phyloP scores from a whole-genome alignment of 2,329 filamentous ascomycete species.

The Bretziella fagacearum region DNA sequence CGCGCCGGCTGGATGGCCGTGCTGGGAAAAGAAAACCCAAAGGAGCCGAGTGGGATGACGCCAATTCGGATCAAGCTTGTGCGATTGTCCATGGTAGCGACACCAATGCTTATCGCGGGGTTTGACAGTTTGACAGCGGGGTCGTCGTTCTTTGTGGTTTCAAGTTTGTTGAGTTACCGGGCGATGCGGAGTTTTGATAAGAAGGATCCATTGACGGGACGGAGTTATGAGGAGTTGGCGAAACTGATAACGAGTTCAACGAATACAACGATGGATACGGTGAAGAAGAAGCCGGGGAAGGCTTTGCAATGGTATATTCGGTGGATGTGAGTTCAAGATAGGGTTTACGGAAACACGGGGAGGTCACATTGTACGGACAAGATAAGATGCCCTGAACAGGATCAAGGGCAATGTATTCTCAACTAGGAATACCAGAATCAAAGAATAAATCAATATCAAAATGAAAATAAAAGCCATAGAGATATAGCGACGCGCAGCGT shows the following conservation, averaged over 20 bases:
- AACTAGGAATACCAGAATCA: no score
- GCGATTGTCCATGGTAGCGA: slow-evolving; percentile 9
- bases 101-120: slow-evolving; percentile 8
- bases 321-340: background rate
- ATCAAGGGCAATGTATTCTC: background rate
- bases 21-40: slow-evolving; percentile 8
- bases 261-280: background rate
- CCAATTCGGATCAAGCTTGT: slow-evolving; percentile 1
- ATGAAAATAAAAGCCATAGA: slow-evolving; percentile 16
- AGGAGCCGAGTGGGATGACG: slow-evolving; percentile 15
- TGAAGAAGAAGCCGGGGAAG: slow-evolving; percentile 5
- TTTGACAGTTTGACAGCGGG: slow-evolving; percentile 13
- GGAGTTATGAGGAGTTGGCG: slow-evolving; percentile 1
- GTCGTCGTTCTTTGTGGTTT: slow-evolving; percentile 12
- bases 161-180: slow-evolving; percentile 8
- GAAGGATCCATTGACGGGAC: slow-evolving; percentile 9
- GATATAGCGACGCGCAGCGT: slow-evolving; percentile 16
- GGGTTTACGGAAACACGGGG: background rate
- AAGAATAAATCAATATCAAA: slow-evolving; percentile 6
- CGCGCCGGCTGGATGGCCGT: slow-evolving; percentile 11
- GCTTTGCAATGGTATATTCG: no score
- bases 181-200: slow-evolving; percentile 2
- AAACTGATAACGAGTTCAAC: background rate
- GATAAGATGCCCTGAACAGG: background rate
- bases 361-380: background rate